Conservation (phyloP, 805 yeast species). For the Ogataea pini region DNA sequence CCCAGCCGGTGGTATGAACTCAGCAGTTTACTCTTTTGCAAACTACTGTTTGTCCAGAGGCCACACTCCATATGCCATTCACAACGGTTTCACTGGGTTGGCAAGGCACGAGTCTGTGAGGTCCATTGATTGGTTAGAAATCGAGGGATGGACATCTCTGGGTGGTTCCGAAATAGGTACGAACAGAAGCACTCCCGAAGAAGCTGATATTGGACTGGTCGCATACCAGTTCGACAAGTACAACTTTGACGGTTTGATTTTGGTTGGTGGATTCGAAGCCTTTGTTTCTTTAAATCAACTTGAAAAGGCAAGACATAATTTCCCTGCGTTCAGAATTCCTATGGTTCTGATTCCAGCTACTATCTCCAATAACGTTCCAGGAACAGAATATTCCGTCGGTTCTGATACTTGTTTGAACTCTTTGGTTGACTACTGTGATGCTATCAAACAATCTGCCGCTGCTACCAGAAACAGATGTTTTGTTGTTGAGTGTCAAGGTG, state of each 20-base stretch:
- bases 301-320: constrained; percentile 56
- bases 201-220: constrained; percentile 65
- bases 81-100: constrained; percentile 74
- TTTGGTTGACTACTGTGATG: constrained; percentile 90
- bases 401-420: constrained; percentile 94
- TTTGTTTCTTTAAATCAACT: constrained; percentile 70
- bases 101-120: constrained; percentile 61
- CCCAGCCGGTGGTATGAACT: constrained; percentile 76
- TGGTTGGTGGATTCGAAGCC: constrained; percentile 84
- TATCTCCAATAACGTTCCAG: constrained; percentile 95
- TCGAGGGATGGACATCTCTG: constrained; percentile 68
- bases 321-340: constrained; percentile 75
- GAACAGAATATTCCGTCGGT: constrained; percentile 94
- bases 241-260: constrained; percentile 66
- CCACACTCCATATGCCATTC: constrained; percentile 68
- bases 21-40: constrained; percentile 75
- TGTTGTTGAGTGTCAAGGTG: constrained; percentile 85
- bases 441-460: constrained; percentile 77
- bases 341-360: constrained; percentile 80
- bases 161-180: constrained; percentile 88
- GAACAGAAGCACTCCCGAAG: constrained; percentile 67
- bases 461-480: constrained; percentile 78
- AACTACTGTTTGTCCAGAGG: constrained; percentile 75
- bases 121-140: constrained; percentile 64
- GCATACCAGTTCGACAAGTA: constrained; percentile 73